Conservation (phyloP, 2,329 filamentous ascomycete species). For the Monascus ruber region DNA sequence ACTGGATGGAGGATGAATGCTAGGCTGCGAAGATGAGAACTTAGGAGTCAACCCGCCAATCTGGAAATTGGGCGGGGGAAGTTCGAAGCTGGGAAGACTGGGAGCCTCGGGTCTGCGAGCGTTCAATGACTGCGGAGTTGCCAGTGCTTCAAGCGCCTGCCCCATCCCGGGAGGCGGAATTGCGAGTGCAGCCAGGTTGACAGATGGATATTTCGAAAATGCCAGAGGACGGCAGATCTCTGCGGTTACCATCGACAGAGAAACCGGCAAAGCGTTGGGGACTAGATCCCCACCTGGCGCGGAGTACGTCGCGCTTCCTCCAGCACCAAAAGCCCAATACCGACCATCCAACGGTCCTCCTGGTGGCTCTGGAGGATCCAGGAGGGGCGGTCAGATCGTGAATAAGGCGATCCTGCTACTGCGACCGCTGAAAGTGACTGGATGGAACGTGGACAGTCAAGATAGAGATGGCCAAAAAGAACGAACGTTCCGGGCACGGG, state of each 20-base stretch:
- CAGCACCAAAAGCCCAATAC: constrained; percentile 33
- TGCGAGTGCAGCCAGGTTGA: constrained; percentile 53
- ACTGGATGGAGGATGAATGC: constrained; percentile 34
- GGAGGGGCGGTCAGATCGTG: constrained; percentile 34
- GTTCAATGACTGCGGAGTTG: constrained; percentile 54
- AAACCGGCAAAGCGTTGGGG: constrained; percentile 28
- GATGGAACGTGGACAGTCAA: too few species aligned
- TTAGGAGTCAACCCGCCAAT: constrained; percentile 39
- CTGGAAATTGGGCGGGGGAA: constrained; percentile 47
- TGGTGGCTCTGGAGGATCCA: constrained; percentile 39
- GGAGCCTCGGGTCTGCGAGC: constrained; percentile 59
- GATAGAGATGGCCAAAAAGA: too few species aligned
- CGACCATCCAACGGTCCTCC: constrained; percentile 37
- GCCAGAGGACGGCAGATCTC: constrained; percentile 29
- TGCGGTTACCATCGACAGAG: constrained; percentile 26
- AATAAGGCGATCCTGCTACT: constrained; percentile 14
- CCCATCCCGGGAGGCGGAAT: constrained; percentile 52
- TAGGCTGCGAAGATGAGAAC: constrained; percentile 32
- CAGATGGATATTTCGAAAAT: constrained; percentile 33
- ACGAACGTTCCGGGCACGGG: too few species aligned
- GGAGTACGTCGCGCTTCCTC: constrained; percentile 19
- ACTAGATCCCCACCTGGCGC: constrained; percentile 19
- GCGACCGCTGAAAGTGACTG: too few species aligned
- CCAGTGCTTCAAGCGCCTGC: constrained; percentile 49
- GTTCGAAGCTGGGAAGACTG: constrained; percentile 57